Evolutionary conservation across 345 rosid genomes (phyloP).

Genomic region (Aegle marmelos): DNA sequence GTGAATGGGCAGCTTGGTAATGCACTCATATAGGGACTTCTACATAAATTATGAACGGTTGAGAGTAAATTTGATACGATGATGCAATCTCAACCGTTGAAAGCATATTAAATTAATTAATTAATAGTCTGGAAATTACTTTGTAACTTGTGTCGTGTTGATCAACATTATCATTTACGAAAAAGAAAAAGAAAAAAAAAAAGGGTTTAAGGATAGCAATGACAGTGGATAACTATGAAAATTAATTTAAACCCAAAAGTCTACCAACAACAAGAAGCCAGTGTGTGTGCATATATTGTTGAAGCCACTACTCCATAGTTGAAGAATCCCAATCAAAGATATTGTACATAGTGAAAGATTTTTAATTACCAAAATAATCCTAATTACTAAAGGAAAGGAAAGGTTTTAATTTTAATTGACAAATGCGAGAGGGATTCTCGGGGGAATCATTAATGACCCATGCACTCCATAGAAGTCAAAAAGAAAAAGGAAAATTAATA

Average conservation of each 20-base stretch:
- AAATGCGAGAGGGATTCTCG: not conserved
- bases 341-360: not conserved
- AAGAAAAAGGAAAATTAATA: too few species aligned
- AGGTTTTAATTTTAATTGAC: not conserved
- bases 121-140: not conserved
- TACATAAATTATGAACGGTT: not conserved
- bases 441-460: not conserved
- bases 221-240: not conserved
- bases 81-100: not conserved
- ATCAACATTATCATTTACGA: not conserved
- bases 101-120: not conserved
- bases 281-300: not conserved
- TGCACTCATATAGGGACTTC: not conserved
- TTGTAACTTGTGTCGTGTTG: not conserved
- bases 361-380: not conserved
- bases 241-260: not conserved
- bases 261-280: not conserved
- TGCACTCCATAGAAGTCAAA: not conserved
- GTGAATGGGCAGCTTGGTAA: not conserved
- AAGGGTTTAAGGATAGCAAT: not conserved
- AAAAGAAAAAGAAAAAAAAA: not conserved
- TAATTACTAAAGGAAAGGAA: constrained; percentile 3
- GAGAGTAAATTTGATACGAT: not conserved
- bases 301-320: not conserved
- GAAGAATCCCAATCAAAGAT: not conserved